Base-by-base conservation (phyloP, 139 green algal genomes). In the Eudorina sp. region DNA sequence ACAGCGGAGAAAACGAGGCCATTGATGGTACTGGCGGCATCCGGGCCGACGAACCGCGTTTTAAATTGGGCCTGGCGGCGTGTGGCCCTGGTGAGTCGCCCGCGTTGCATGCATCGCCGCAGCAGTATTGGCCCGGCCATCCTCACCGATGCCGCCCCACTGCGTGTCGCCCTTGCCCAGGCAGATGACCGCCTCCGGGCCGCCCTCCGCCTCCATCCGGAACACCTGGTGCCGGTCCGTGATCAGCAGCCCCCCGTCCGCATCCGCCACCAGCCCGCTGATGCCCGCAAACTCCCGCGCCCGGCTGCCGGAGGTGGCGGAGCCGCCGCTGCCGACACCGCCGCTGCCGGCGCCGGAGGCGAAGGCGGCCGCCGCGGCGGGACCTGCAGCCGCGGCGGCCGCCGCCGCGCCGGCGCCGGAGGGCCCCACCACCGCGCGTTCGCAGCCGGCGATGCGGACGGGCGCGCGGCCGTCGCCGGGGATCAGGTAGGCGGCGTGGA, bases 221-320 rank as follows among this genome's bases (percentile, higher is more conserved):
- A 45, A 51, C 55, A 85, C 38, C 38, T 85, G 78, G n/a, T 85
- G 53, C 27, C 78, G 55, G 78, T 85, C 78, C 7, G 78, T 55
- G 4, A 85, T 43, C 23, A 75, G 6, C 53, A 85, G 38, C 36
- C 78, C 53, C 40, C 78, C 78, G 13, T 43, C 53, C 4, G 0
- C 40, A 27, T 85, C 78, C 7, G 38, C 55, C 7, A 85, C 40
- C 55, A 85, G 25, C 3, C 78, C 78, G 23, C 55, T 85, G 55
- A 85, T 74, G 38, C 55, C 53, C 14, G n/a, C 46, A 38, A 85
- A 74, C 8, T 31, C 51, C 13, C 73, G 18, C 3, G 27, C 72
- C n/a, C n/a, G n/a, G n/a, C n/a, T n/a, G 2, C 34, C 29, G 36
- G 34, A 46, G 78, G 34, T 34, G 31, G 34, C 25, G 58, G 36